Evolutionary conservation across 306 rosid species (phyloP).

Genomic region (Sicyos edulis): DNA sequence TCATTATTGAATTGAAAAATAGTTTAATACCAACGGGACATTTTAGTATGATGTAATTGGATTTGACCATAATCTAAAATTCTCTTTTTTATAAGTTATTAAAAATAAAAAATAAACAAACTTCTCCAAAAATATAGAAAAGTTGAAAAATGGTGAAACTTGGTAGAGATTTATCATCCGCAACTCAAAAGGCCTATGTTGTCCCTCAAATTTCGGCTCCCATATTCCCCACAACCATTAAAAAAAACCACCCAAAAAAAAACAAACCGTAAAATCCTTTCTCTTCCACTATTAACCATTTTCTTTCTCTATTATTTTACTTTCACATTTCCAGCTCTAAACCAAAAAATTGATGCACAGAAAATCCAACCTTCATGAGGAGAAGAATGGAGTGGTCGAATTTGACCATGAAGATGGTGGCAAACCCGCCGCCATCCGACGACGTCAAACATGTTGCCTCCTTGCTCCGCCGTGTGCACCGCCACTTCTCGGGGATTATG

Average conservation of each 20-base stretch:
- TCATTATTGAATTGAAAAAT: no score
- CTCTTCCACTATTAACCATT: not conserved
- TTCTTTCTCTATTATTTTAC: not conserved
- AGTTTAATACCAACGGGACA: no score
- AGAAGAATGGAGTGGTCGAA: slow-evolving; percentile 16
- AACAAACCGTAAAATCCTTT: slow-evolving; percentile 12
- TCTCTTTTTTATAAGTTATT: no score
- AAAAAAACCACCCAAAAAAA: not conserved
- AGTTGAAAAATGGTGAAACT: no score
- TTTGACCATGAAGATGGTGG: not conserved
- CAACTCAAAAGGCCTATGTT: not conserved
- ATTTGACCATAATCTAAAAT: no score
- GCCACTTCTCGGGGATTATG: not conserved
- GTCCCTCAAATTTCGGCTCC: slow-evolving; percentile 16
- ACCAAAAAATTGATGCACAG: not conserved
- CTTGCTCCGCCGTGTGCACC: slow-evolving; percentile 10
- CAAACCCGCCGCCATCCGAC: not conserved
- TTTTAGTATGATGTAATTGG: no score
- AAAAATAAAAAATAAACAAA: no score
- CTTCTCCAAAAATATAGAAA: no score
- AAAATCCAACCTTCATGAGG: not conserved
- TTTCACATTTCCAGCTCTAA: not conserved
- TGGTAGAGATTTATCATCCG: no score
- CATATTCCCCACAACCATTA: slow-evolving; percentile 18
- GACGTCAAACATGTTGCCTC: not conserved